Evolutionary conservation across 192 early-diverging fungal species (phyloP), one percentile per base, ranked within the genome.

Genomic region (Bifiguratus adelaidae): DNA sequence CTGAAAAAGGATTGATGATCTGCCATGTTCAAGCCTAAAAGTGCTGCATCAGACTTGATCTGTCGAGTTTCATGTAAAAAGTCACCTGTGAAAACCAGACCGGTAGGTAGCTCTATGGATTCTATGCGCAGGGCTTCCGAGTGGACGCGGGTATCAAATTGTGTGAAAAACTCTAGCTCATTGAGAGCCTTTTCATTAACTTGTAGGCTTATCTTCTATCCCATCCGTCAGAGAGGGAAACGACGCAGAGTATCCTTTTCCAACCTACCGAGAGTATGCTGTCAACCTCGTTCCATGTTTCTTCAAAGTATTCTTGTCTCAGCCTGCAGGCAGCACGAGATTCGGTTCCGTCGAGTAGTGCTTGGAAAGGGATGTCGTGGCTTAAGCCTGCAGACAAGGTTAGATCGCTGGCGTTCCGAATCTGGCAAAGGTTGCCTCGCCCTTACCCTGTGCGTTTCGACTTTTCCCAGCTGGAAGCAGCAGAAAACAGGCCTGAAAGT

Each of bases 1-100:
- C 58, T 54, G 47, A 88, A 91, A 7, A 86, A 67, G 19, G 72
- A 65, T 44, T 75, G 76, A 32, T 91, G 83, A 56, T 91, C 88
- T 23, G 79, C 77, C 0, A 73, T 80, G 48, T 91, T 91, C 53
- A 81, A 76, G 37, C 72, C 75, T 60, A 49, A 44, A 12, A 30
- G 22, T n/a, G 19, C 19, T 18, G 16, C 7, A 13, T 54, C 30
- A 34, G 16, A 28, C 18, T 2, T 13, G 24, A 9, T 48, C 16
- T 47, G 18, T 6, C 9, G 6, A 26, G n/a, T 28, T 9, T 9
- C 15, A 1, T 12, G 4, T 15, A 24, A 3, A 6, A 12, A 11
- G 15, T 55, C 64, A 48, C 82, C 82, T 0, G 82, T 74, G 63
- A 86, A 85, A 1, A 82, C 68, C 2, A 90, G 61, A 2, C 73